A percentile compares a stretch with the other conserved stretches of the same genome.
Evolutionary conservation across 768 basidiomycete genomes (phyloP).

Genomic region (Rhodotorula taiwanensis): DNA sequence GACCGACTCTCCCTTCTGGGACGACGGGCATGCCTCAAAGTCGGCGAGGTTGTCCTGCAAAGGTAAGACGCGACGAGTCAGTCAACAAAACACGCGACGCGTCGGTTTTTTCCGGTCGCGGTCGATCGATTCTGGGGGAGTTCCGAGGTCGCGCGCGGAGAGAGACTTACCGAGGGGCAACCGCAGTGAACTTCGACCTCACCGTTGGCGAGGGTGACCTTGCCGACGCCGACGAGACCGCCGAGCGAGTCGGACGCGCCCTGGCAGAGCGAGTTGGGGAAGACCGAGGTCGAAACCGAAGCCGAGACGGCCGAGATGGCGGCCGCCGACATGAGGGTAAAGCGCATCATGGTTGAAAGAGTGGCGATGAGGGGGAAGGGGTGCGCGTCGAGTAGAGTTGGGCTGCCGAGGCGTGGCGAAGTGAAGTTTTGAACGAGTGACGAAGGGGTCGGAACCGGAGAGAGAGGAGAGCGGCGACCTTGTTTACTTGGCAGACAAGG

Average conservation of each 20-base stretch:
- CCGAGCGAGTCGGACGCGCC: constrained; percentile 17
- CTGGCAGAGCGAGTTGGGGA: constrained; percentile 34
- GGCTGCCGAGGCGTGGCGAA: constrained; percentile 2
- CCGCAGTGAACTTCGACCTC: constrained; percentile 34
- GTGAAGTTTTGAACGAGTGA: neutral
- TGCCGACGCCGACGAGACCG: constrained; percentile 32
- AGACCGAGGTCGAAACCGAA: constrained; percentile 31
- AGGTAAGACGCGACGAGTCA: neutral
- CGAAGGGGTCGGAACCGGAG: neutral
- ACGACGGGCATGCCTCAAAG: constrained; percentile 31
- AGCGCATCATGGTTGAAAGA: constrained; percentile 30
- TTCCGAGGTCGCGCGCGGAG: neutral
- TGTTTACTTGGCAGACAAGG: too few species aligned
- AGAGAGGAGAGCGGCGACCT: neutral
- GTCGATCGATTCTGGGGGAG: neutral
- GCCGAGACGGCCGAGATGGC: constrained; percentile 25
- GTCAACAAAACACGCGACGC: constrained; percentile 3
- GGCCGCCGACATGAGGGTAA: constrained; percentile 22
- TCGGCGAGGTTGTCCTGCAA: constrained; percentile 29
- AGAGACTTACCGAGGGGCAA: constrained; percentile 26
- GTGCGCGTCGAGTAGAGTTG: constrained; percentile 22
- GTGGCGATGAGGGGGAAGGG: constrained; percentile 28
- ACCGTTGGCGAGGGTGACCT: constrained; percentile 27
- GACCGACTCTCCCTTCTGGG: constrained; percentile 15
- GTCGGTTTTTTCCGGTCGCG: neutral